Conservation (phyloP, 352 stramenopile species). For the Thalassiosira ordinaria region DNA sequence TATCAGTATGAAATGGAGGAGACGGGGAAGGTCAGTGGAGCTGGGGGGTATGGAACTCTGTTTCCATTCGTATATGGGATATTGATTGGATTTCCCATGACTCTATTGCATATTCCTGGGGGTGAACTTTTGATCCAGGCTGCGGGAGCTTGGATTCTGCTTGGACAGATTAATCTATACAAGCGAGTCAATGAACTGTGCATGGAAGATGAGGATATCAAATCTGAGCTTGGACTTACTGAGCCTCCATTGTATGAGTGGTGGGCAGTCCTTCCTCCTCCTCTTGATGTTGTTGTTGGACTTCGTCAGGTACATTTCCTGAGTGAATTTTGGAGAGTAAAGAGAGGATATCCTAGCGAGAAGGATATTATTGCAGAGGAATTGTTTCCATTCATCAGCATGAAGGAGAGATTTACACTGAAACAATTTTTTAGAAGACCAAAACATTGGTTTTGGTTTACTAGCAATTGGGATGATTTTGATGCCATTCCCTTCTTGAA, state of each 20-base stretch:
- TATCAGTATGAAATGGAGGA: slow-evolving; percentile 70
- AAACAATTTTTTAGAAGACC: slow-evolving; percentile 70
- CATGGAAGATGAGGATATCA: slow-evolving; percentile 48
- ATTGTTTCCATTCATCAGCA: slow-evolving; percentile 75
- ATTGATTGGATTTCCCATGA: slow-evolving; percentile 63
- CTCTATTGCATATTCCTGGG: slow-evolving; percentile 57
- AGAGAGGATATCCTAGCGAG: slow-evolving; percentile 55
- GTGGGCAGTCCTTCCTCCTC: slow-evolving; percentile 67
- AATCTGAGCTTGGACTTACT: slow-evolving; percentile 32
- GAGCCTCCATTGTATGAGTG: slow-evolving; percentile 58
- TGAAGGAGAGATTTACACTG: slow-evolving; percentile 61
- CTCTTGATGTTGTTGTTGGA: slow-evolving; percentile 71
- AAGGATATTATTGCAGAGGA: slow-evolving; percentile 70
- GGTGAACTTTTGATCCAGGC: slow-evolving; percentile 50
- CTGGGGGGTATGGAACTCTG: slow-evolving; percentile 71
- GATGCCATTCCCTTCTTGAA: slow-evolving; percentile 66
- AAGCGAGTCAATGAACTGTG: slow-evolving; percentile 73
- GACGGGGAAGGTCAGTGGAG: slow-evolving; percentile 51
- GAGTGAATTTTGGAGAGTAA: slow-evolving; percentile 65
- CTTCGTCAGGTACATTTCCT: slow-evolving; percentile 75
- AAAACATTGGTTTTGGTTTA: slow-evolving; percentile 76
- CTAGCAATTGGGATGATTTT: slow-evolving; percentile 66
- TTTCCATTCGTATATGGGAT: slow-evolving; percentile 74
- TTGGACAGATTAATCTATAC: slow-evolving; percentile 72
- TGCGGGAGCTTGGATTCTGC: slow-evolving; percentile 62